Evolutionary conservation across 2,329 filamentous ascomycete genomes (phyloP), one percentile per base, ranked within the genome.

Genomic region (Colletotrichum filicis): DNA sequence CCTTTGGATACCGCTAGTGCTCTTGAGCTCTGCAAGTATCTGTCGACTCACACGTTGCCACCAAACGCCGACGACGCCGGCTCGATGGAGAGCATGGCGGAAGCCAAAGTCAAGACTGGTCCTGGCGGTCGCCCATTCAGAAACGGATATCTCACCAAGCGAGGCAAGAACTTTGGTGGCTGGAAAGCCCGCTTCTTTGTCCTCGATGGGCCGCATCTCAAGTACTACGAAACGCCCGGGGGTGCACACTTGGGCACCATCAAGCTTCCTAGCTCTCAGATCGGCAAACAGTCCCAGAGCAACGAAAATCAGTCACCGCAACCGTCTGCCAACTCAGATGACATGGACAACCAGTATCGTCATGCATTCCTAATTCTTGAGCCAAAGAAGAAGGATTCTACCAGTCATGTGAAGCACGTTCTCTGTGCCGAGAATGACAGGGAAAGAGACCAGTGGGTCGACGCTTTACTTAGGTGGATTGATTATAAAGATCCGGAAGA

Each of bases 91-190:
- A 80, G 79, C 28, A 59, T 64, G 66, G 56, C 57, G 7, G 82
- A 85, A 52, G 79, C 82, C 46, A 81, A 78, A 9, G 75, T 77
- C n/a, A 87, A 82, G 79, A 84, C 85, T 4, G 90, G 91, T 0
- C 87, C 90, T 6, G 90, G 92, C 77, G 91, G 91, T 4, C 90
- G 92, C 61, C 91, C 93, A 9, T 88, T 92, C 72, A 95, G 94
- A 79, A 95, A 92, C 79, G 97, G 97, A 9, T 99, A 98, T 82
- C 85, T 99, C 62, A 98, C 97, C 2, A 99, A 99, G 85, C 91
- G 94, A 77, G 97, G 97, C 61, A 99, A 99, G 87, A 98, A 98
- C 79, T 99, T 99, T 84, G 97, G 97, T 64, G 97, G 97, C 61
- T 99, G 97, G 97, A 99, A 99, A 83, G 95, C 95, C 12, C 85